A percentile compares a stretch with the other conserved stretches of the same genome.
phyloP scores from a whole-genome alignment of 1,139 yeast species.

The Diutina neorugosa region DNA sequence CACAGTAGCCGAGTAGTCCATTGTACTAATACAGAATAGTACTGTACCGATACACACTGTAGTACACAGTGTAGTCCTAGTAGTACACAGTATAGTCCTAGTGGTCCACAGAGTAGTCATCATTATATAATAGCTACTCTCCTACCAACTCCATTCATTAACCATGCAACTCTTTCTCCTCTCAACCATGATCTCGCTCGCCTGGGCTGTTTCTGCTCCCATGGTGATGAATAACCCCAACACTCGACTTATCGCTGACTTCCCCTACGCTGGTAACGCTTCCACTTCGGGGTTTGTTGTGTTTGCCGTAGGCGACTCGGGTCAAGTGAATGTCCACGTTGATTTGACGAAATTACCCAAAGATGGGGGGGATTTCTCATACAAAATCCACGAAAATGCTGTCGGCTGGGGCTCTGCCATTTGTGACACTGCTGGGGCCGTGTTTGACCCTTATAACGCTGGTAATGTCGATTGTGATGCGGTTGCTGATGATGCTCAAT shows the following conservation, averaged over 20 bases:
- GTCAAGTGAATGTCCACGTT: slow-evolving; percentile 44
- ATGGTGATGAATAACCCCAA: slow-evolving; percentile 19
- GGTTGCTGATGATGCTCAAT: slow-evolving; percentile 35
- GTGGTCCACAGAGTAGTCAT: neutral
- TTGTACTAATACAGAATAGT: too few relatives aligned
- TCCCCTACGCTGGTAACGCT: slow-evolving; percentile 30
- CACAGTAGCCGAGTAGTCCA: too few relatives aligned
- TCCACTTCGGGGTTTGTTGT: slow-evolving; percentile 37
- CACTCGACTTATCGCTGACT: slow-evolving; percentile 42
- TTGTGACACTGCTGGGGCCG: slow-evolving; percentile 38
- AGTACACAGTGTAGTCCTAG: too few relatives aligned
- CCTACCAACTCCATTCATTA: neutral
- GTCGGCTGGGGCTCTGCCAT: slow-evolving; percentile 19
- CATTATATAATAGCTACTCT: neutral
- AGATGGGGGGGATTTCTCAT: slow-evolving; percentile 45
- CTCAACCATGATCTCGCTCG: neutral
- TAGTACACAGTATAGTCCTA: too few relatives aligned
- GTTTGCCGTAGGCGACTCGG: slow-evolving; percentile 33
- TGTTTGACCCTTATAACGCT: slow-evolving; percentile 43
- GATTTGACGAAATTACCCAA: slow-evolving; percentile 47
- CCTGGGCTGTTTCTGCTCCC: neutral
- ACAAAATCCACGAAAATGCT: slow-evolving; percentile 43
- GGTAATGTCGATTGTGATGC: slow-evolving; percentile 26
- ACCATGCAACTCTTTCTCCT: neutral
- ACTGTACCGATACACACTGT: too few relatives aligned